phyloP scores from a whole-genome alignment of 208 protist genomes.

The Giardia muris region DNA sequence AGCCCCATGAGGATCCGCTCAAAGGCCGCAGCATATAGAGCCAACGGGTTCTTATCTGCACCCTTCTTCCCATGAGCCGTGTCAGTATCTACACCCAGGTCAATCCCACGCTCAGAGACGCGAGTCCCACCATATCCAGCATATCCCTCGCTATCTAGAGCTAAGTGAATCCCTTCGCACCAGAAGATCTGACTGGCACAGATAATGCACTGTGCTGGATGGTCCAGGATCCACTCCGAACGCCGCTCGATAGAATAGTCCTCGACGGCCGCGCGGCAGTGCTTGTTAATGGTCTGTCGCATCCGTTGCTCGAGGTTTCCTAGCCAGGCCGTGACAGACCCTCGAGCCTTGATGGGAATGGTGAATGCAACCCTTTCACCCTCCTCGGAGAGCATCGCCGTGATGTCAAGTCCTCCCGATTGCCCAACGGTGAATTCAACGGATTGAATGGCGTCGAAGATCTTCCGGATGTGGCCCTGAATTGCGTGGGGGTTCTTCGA shows the following conservation, averaged over 20 bases:
- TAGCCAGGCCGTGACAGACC: slow-evolving; percentile 66
- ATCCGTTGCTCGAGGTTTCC: slow-evolving; percentile 71
- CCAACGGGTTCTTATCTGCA: background rate
- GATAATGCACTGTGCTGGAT: slow-evolving; percentile 73
- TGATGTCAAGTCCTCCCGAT: slow-evolving; percentile 57
- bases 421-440: slow-evolving; percentile 39
- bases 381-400: slow-evolving; percentile 37
- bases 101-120: slow-evolving; percentile 49
- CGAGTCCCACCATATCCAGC: background rate
- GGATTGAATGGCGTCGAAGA: slow-evolving; percentile 71
- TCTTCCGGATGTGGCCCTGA: slow-evolving; percentile 77
- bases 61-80: slow-evolving; percentile 66
- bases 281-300: slow-evolving; percentile 54
- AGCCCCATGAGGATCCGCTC: slow-evolving; percentile 57
- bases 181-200: slow-evolving; percentile 75
- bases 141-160: slow-evolving; percentile 59
- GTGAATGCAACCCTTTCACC: slow-evolving; percentile 36
- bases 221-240: slow-evolving; percentile 65
- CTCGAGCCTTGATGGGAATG: slow-evolving; percentile 18
- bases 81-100: slow-evolving; percentile 69
- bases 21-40: slow-evolving; percentile 34
- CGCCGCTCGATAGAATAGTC: slow-evolving; percentile 44
- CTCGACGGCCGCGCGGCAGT: background rate
- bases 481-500: slow-evolving; percentile 73
- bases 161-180: slow-evolving; percentile 66